A percentile compares a stretch with the other conserved stretches of the same genome.
These are phyloP conservation scores for Solanum bukasovii DNA, from an alignment of 257 asterid genomes.

Conservation along the genomic window DNA sequence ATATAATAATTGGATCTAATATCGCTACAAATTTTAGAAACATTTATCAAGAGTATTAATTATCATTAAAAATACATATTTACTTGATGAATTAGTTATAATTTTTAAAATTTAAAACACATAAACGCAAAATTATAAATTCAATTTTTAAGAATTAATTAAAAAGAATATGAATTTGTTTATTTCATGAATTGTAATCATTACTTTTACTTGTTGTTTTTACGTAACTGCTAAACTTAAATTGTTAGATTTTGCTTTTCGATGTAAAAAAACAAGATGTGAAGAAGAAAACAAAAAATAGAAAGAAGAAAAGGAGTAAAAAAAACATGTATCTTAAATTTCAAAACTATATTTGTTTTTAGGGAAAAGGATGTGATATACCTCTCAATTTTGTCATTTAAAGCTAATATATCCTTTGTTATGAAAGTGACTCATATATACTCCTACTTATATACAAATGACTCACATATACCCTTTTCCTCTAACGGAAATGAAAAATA, in stretches of 20 bases:
- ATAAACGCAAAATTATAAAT: not conserved
- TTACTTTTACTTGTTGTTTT: not conserved
- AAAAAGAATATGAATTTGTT: not conserved
- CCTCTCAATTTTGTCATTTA: no score
- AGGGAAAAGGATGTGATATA: no score
- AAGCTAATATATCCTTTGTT: no score
- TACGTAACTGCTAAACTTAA: not conserved
- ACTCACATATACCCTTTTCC: no score
- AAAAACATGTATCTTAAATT: not conserved
- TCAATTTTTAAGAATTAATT: not conserved
- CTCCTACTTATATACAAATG: no score
- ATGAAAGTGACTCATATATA: no score
- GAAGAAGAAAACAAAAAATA: not conserved
- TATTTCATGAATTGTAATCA: not conserved
- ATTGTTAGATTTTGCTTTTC: not conserved
- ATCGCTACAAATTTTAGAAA: fast-evolving
- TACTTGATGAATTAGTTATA: no score
- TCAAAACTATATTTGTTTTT: not conserved
- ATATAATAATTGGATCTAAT: no score
- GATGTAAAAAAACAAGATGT: not conserved
- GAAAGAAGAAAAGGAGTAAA: not conserved
- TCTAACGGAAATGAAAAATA: no score
- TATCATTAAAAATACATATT: no score
- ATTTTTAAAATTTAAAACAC: no score
- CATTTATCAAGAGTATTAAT: no score